These are phyloP conservation scores for Annulohypoxylon stygium DNA, from an alignment of 495 filamentous ascomycete species.

Conservation along the genomic window DNA sequence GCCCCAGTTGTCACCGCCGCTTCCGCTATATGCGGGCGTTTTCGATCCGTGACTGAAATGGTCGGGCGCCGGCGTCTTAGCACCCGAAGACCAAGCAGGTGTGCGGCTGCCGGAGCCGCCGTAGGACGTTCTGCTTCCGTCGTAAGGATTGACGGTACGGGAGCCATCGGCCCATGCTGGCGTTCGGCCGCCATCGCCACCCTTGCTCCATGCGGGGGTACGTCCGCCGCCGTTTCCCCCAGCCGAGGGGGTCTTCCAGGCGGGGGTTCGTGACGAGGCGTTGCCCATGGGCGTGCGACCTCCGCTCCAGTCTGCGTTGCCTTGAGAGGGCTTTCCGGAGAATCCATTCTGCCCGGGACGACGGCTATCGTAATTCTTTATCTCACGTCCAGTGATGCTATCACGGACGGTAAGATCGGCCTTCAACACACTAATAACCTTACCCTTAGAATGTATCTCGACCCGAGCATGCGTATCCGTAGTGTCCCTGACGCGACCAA, in stretches of 20 bases:
- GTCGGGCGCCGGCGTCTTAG: conserved; percentile 72
- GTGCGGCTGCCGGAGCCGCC: conserved; percentile 67
- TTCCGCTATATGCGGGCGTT: conserved; percentile 72
- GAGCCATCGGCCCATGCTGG: conserved; percentile 84
- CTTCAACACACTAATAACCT: conserved; percentile 84
- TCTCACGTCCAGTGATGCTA: conserved; percentile 78
- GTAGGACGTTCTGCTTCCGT: conserved; percentile 82
- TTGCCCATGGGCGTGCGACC: conserved; percentile 76
- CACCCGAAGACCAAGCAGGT: conserved; percentile 65
- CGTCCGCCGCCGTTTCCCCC: conserved; percentile 67
- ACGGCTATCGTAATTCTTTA: conserved; percentile 73
- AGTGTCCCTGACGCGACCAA: conserved; percentile 95
- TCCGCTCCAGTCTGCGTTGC: conserved; percentile 65
- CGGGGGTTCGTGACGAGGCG: conserved; percentile 75
- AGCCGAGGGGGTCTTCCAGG: conserved; percentile 65
- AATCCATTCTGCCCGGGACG: conserved; percentile 68
- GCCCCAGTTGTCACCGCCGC: conserved; percentile 73
- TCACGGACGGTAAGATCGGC: conserved; percentile 84
- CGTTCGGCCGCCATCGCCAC: conserved; percentile 73
- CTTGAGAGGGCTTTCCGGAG: conserved; percentile 48
- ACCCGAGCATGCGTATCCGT: conserved; percentile 86
- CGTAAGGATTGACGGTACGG: conserved; percentile 82
- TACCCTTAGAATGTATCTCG: conserved; percentile 92
- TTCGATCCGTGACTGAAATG: conserved; percentile 78
- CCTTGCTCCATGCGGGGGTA: conserved; percentile 75